These are phyloP conservation scores for Chalaropsis ovoidea DNA, from an alignment of 2,329 filamentous ascomycete genomes.

Conservation along the genomic window DNA sequence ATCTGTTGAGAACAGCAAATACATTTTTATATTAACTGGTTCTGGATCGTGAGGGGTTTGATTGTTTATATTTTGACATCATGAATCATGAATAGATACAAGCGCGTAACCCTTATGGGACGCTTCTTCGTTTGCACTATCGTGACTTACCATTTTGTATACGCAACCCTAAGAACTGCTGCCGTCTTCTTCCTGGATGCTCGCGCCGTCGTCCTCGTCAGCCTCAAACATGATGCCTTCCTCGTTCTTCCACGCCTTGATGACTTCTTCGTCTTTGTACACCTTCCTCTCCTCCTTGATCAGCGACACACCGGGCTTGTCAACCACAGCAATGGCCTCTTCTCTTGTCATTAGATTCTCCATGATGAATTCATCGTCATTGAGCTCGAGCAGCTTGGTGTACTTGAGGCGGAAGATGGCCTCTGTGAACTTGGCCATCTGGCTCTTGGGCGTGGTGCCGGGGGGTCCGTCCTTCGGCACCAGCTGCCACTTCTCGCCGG, in stretches of 20 bases:
- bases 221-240: not conserved
- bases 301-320: not conserved
- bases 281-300: not conserved
- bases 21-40: not conserved
- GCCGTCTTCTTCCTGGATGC: not conserved
- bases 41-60: not conserved
- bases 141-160: not conserved
- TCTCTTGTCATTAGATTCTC: conserved; percentile 10
- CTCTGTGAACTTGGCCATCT: conserved; percentile 25
- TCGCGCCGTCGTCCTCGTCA: not conserved
- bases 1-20: not conserved
- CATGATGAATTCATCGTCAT: conserved; percentile 26
- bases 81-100: not conserved
- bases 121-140: too few species aligned
- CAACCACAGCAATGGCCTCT: not conserved
- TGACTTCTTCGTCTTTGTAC: not conserved
- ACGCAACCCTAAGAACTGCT: not conserved
- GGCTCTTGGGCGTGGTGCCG: not conserved
- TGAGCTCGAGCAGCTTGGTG: conserved; percentile 17
- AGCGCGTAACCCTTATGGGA: too few species aligned
- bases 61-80: not conserved
- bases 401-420: conserved; percentile 28
- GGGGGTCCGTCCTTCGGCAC: conserved; percentile 3
- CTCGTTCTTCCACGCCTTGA: not conserved
- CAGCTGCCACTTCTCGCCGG: conserved; percentile 29